phyloP scores from a whole-genome alignment of 2,329 filamentous ascomycete genomes.

The Chalara sp. region DNA sequence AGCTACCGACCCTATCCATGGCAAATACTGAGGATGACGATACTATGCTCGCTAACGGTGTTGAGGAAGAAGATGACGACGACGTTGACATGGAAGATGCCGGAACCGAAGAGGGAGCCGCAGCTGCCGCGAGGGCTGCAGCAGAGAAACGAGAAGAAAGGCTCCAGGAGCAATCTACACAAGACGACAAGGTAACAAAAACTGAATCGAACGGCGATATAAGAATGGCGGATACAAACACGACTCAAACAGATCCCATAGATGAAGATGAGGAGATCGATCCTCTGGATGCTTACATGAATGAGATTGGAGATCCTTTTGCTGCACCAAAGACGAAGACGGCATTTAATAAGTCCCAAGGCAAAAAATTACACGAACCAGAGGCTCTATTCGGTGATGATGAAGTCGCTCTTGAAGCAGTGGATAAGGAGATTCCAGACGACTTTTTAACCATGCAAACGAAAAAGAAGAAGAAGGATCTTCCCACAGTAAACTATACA shows the following conservation, averaged over 20 bases:
- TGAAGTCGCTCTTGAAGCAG: conserved; percentile 57
- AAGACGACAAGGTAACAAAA: conserved; percentile 31
- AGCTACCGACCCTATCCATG: conserved; percentile 72
- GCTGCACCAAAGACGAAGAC: conserved; percentile 31
- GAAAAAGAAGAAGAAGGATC: conserved; percentile 84
- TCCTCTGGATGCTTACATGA: conserved; percentile 96
- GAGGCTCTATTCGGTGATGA: conserved; percentile 88
- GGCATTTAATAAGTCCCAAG: conserved; percentile 23
- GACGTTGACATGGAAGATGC: conserved; percentile 71
- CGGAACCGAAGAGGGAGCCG: conserved; percentile 79
- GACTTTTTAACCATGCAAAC: conserved; percentile 56
- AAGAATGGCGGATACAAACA: conserved; percentile 28
- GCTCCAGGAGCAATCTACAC: conserved; percentile 30
- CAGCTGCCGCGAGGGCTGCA: conserved; percentile 76
- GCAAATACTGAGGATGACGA: conserved; percentile 52
- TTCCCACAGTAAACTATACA: conserved; percentile 78
- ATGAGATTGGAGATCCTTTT: conserved; percentile 45
- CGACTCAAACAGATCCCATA: conserved; percentile 14
- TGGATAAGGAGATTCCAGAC: conserved; percentile 54
- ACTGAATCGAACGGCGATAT: conserved; percentile 30
- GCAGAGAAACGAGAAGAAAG: conserved; percentile 77
- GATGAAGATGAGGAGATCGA: conserved; percentile 66
- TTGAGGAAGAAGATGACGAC: conserved; percentile 50
- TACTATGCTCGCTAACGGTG: conserved; percentile 47
- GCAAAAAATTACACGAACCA: conserved; percentile 55